Evolutionary conservation across 306 rosid genomes (phyloP).

Genomic region (Vicia villosa): DNA sequence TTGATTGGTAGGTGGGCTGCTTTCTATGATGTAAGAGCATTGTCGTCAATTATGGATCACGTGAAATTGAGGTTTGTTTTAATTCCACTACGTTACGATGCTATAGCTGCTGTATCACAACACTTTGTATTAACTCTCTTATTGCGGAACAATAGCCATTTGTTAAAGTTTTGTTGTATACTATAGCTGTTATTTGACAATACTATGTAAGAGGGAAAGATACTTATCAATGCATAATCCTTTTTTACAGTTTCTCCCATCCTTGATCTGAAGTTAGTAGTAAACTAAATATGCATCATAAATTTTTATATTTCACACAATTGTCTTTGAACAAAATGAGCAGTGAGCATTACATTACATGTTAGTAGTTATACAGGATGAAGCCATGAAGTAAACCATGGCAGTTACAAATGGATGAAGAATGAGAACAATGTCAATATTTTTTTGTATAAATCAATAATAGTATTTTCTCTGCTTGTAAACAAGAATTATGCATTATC

Average conservation of each 20-base stretch:
- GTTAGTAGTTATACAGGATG: background rate
- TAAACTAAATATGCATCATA: background rate
- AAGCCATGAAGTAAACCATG: background rate
- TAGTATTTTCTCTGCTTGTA: constrained; percentile 11
- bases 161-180: too few species aligned
- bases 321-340: background rate
- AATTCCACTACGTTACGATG: too few species aligned
- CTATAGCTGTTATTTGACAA: too few species aligned
- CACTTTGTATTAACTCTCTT: too few species aligned
- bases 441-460: constrained; percentile 31
- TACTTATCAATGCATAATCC: too few species aligned
- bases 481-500: constrained; percentile 20
- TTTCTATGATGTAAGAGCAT: background rate
- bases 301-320: background rate
- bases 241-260: too few species aligned
- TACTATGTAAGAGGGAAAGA: too few species aligned
- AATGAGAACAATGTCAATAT: constrained; percentile 24
- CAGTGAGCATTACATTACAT: background rate
- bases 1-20: constrained; percentile 10
- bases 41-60: too few species aligned
- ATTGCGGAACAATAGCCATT: too few species aligned
- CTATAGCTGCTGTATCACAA: too few species aligned
- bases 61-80: too few species aligned
- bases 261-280: too few species aligned
- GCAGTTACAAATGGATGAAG: constrained; percentile 13